phyloP scores from a whole-genome alignment of 2,329 filamentous ascomycete genomes.

The Pochonia chlamydosporia region DNA sequence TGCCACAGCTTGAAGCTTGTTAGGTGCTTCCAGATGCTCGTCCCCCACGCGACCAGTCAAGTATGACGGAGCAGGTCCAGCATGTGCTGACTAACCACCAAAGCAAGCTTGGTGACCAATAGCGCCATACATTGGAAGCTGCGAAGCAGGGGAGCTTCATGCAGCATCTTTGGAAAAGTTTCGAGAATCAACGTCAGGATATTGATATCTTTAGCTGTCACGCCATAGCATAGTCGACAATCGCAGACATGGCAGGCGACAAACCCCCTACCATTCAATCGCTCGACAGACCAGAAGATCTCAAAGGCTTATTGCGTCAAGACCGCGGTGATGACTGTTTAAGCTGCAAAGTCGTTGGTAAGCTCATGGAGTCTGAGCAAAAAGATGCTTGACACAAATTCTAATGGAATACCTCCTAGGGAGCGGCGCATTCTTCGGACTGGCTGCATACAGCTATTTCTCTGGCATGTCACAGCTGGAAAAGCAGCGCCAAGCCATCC shows the following conservation, averaged over 20 bases:
- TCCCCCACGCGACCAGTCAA: not conserved
- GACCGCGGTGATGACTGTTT: conserved; percentile 61
- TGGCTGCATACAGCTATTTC: conserved; percentile 72
- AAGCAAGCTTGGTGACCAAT: not conserved
- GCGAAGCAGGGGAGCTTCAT: too few relatives aligned
- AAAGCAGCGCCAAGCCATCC: conserved; percentile 57
- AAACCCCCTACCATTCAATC: conserved; percentile 45
- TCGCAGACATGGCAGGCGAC: conserved; percentile 24
- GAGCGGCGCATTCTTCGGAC: conserved; percentile 66
- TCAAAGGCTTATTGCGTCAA: conserved; percentile 50
- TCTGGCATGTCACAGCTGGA: conserved; percentile 69
- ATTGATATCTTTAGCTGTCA: too few relatives aligned
- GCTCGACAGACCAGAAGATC: conserved; percentile 56
- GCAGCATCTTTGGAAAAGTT: too few relatives aligned
- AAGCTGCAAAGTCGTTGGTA: conserved; percentile 67
- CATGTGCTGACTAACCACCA: conserved; percentile 3
- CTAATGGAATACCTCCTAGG: conserved; percentile 38
- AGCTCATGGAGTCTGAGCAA: not conserved
- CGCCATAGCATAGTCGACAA: not conserved
- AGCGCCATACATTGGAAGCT: too few relatives aligned
- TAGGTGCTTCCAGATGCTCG: not conserved
- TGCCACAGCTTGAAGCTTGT: conserved; percentile 4
- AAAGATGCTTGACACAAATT: not conserved
- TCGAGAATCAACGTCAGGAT: too few relatives aligned
- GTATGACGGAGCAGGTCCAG: not conserved